Base-by-base conservation (phyloP, 2,329 filamentous ascomycete species). In the Chrysosporium keratinophilum region DNA sequence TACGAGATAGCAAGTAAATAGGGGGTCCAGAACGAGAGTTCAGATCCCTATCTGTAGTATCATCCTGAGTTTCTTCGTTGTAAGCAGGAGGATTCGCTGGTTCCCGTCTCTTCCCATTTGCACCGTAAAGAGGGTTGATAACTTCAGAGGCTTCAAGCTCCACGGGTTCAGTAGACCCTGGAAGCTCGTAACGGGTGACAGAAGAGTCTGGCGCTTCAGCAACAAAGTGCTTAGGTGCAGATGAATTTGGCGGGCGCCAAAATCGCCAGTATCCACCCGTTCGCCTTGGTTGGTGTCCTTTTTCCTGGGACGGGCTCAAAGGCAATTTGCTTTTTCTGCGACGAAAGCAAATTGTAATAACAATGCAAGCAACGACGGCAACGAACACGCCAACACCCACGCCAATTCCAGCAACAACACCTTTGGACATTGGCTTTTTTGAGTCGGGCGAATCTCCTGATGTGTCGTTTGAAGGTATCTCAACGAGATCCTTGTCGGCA, bases 161-260 rank as follows among this genome's bases (percentile, higher is more conserved):
- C 20, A 42, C 50, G 7, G 47, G 52, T 19, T 20, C 37, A 23
- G 17, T 28, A 9, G 40, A 39, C 3, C 43, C 50, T 7, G 52
- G 57, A 54, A 55, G 65, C 67, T 55, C 59, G 50, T 33, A 59
- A 19, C 33, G 54, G 49, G 58, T 57, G 12, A 55, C 58, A 3
- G 60, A 57, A 14, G 57, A 40, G 47, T 62, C 63, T 23, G 61
- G 58, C 2, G 63, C 60, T 54, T 66, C 64, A 19, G 56, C 56
- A 5, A 61, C 59, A 40, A 63, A 59, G 20, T 51, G 59, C 44
- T 60, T 62, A 48, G 52, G 52, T 23, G 47, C 11, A 19, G 33
- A 17, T 11, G 41, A n/a, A 14, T 34, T 41, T 51, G 52, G 31
- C 17, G 33, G 55, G 48, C 50, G 35, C 50, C 50, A 56, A 34